These are phyloP conservation scores for Aspergillus felis DNA, from an alignment of 2,329 filamentous ascomycete genomes.

Conservation along the genomic window DNA sequence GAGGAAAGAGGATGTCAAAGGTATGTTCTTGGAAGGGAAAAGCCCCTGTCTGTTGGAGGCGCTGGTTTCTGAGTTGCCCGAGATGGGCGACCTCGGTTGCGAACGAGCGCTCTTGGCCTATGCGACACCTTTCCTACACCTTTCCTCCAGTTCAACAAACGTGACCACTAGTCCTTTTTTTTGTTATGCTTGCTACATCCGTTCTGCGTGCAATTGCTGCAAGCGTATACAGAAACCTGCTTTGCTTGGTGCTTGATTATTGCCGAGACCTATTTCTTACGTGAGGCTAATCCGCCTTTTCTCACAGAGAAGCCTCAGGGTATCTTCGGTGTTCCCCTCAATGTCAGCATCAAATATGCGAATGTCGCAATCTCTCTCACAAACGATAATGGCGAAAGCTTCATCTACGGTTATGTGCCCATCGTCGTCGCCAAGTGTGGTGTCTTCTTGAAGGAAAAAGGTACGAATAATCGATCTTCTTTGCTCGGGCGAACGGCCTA, in stretches of 20 bases:
- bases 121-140: neutral
- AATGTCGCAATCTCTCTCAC: conserved; percentile 97
- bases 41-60: neutral
- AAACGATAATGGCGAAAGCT: conserved; percentile 87
- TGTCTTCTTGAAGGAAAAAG: conserved; percentile 96
- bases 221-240: neutral
- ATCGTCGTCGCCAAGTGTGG: conserved; percentile 98
- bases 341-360: conserved; percentile 92
- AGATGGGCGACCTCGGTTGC: neutral
- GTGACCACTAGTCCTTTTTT: neutral
- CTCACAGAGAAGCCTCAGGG: conserved; percentile 52
- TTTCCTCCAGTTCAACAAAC: neutral
- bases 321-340: conserved; percentile 91
- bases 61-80: neutral
- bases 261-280: neutral
- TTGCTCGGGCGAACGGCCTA: conserved; percentile 1
- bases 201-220: neutral
- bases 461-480: conserved; percentile 50
- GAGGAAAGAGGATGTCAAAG: conserved; percentile 61
- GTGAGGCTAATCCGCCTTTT: conserved; percentile 9
- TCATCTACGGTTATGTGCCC: conserved; percentile 97
- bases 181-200: neutral
- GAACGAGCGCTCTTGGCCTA: neutral
- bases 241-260: neutral
- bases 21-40: conserved; percentile 35